A percentile compares a stretch with the other conserved stretches of the same genome.
phyloP scores from a whole-genome alignment of 768 basidiomycete genomes.

The Plicaturopsis crispa region DNA sequence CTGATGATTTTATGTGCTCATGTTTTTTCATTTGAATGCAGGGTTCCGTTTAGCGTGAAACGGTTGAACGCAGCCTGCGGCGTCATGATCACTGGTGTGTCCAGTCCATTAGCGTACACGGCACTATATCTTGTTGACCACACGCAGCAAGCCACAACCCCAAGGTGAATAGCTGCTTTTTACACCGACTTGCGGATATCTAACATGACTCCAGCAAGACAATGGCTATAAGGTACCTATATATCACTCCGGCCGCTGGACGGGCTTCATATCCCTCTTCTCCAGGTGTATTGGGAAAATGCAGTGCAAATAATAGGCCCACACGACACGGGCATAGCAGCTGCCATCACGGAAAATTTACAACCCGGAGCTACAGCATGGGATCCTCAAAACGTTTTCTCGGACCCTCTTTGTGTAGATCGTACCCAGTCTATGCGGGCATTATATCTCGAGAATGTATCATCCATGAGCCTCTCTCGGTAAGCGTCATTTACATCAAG shows the following conservation, averaged over 20 bases:
- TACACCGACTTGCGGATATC: background rate
- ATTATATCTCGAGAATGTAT: constrained; percentile 45
- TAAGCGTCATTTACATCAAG: background rate
- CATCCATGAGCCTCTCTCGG: constrained; percentile 17
- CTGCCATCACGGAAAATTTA: constrained; percentile 53
- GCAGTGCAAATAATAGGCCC: constrained; percentile 83
- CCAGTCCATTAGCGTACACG: background rate
- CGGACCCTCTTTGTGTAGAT: constrained; percentile 44
- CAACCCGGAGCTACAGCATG: constrained; percentile 42
- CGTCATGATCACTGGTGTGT: constrained; percentile 82
- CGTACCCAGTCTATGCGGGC: constrained; percentile 50
- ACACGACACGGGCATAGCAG: constrained; percentile 73
- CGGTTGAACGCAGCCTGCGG: constrained; percentile 66
- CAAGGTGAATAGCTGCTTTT: constrained; percentile 40
- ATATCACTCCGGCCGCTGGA: background rate
- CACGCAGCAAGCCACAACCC: constrained; percentile 77
- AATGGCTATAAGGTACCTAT: constrained; percentile 76
- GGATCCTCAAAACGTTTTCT: constrained; percentile 22
- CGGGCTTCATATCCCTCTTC: background rate
- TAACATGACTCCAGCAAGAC: constrained; percentile 44
- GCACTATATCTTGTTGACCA: constrained; percentile 3
- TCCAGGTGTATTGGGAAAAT: constrained; percentile 85
- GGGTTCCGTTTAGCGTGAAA: constrained; percentile 76
- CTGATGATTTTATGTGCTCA: background rate
- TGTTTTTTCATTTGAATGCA: constrained; percentile 21